These are phyloP conservation scores for Dendrobium huoshanense DNA, from an alignment of 106 monocot genomes.

Conservation along the genomic window DNA sequence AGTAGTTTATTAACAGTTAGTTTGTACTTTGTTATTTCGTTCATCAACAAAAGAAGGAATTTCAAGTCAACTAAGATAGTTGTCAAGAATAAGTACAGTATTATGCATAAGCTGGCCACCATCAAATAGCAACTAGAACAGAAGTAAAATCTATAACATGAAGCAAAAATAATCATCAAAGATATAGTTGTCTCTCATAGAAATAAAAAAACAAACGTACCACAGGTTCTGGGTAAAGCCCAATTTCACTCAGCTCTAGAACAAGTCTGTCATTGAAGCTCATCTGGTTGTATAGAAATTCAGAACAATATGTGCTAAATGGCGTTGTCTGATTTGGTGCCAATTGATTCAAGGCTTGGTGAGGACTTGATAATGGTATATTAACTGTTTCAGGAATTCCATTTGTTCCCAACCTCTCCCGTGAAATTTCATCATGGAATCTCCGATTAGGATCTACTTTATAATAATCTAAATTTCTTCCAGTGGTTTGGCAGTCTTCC, in stretches of 20 bases:
- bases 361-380: not conserved
- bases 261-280: conserved; percentile 46
- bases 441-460: conserved; percentile 21
- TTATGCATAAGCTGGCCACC: not conserved
- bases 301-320: conserved; percentile 13
- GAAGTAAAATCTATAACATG: not conserved
- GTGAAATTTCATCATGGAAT: conserved; percentile 17
- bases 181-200: not conserved
- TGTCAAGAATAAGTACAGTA: not conserved
- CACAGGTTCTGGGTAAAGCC: conserved; percentile 52
- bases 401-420: conserved; percentile 17
- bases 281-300: conserved; percentile 49
- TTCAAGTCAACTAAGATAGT: not conserved
- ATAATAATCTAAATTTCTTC: conserved; percentile 19
- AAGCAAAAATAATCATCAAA: not conserved
- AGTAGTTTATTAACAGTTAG: not conserved
- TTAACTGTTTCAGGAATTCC: not conserved
- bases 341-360: not conserved
- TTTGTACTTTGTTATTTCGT: not conserved
- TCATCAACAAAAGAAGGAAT: not conserved
- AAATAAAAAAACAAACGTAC: conserved; percentile 19
- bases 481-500: conserved; percentile 12
- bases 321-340: conserved; percentile 1
- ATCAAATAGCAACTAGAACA: not conserved
- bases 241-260: conserved; percentile 62